These are phyloP conservation scores for Dryas alaskensis DNA, from an alignment of 306 rosid genomes.

Conservation along the genomic window DNA sequence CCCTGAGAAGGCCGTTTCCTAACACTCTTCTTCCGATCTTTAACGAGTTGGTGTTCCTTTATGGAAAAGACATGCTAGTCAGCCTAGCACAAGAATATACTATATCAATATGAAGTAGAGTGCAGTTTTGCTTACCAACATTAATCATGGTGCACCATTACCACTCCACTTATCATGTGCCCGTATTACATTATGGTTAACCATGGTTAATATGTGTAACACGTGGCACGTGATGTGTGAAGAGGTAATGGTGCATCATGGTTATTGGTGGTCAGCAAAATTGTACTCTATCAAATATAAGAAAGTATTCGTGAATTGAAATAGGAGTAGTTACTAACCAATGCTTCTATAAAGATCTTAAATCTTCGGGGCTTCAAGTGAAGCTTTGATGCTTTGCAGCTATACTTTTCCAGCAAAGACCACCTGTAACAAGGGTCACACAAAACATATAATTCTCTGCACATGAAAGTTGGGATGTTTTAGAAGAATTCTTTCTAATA, in stretches of 20 bases:
- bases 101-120: constrained; percentile 1
- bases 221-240: neutral
- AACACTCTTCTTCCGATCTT: constrained; percentile 85
- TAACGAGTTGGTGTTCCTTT: constrained; percentile 96
- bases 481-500: constrained; percentile 15
- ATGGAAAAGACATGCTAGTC: constrained; percentile 41
- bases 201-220: neutral
- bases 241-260: constrained; percentile 3
- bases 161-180: neutral
- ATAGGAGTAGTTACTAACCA: constrained; percentile 61
- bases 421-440: constrained; percentile 61
- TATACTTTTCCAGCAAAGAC: constrained; percentile 94
- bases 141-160: neutral
- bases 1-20: constrained; percentile 72
- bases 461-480: constrained; percentile 5
- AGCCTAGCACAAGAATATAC: constrained; percentile 27
- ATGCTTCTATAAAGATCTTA: constrained; percentile 89
- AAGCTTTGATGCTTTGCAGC: constrained; percentile 99
- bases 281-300: neutral
- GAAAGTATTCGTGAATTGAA: constrained; percentile 18
- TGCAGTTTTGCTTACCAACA: neutral
- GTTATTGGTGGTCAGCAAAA: neutral
- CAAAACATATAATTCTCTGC: constrained; percentile 25
- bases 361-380: constrained; percentile 94
- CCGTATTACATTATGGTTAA: neutral